Base-by-base conservation (phyloP, 2,329 filamentous ascomycete species). In the Penicillium sp. region DNA sequence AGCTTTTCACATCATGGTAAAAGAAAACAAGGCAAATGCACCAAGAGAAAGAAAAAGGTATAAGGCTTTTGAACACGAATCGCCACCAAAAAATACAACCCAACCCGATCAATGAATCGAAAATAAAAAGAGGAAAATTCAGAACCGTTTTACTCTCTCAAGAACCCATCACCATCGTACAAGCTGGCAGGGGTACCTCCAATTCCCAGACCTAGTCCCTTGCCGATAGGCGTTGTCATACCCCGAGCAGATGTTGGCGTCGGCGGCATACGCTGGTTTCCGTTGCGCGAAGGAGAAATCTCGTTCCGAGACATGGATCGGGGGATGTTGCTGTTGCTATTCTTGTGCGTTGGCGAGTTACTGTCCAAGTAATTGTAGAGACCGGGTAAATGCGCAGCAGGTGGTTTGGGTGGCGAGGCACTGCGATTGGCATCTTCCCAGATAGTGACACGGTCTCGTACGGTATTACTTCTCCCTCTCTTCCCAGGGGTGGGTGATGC, bases 181-280 rank as follows among this genome's bases (percentile, higher is more conserved):
- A 79, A 59, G 63, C 77, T 79, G 46, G 63, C 73, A 29, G 75
- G 75, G 41, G 74, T 78, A n/a, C 30, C 40, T 10, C 62, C 67
- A 46, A 67, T 60, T 2, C 68, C 68, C 33, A 69, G 55, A 3
- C 64, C 67, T 10, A 68, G 52, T 0, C 54, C 47, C 49, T 68
- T 66, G 20, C 60, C 58, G 13, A 54, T 63, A 1, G 69, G 68
- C 2, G 66, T 71, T 17, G 49, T 63, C 50, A 62, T 55, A 10
- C 52, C 62, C n/a, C 58, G 54, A 27, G 57, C 40, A 13, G 60
- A 58, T 9, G 37, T 49, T 13, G 60, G 58, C 4, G 59, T 56
- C 12, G 54, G 37, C 5, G 52, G 51, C 18, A 46, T 55, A 20
- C 51, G 44, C 18, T 55, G 50, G 32, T 52, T 54, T 2, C 52